Base-by-base conservation (phyloP, 345 rosid species). In the Eucalyptus paniculata region DNA sequence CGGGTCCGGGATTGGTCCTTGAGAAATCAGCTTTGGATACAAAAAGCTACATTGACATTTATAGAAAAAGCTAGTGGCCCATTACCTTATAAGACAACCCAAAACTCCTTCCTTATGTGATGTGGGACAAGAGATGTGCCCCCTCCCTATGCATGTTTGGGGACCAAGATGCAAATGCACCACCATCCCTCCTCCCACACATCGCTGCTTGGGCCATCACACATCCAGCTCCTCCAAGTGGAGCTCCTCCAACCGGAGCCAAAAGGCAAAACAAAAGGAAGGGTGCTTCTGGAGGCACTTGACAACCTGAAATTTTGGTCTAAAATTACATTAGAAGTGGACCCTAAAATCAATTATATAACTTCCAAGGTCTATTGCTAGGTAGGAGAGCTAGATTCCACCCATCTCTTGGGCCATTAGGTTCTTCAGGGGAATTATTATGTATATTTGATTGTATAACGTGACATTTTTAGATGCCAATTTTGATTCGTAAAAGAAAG, bases 151-250 rank as follows among this genome's bases (percentile, higher is more conserved):
- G n/a, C n/a, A n/a, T n/a, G n/a, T n/a, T n/a, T n/a, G n/a, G n/a
- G n/a, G n/a, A 54, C 3, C 5, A 1, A 56, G 60, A 1, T 0
- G 3, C 1, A 0, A 1, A 56, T 8, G 28, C 12, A 56, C 11
- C 0, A 3, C 12, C 62, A 56, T 23, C 62, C 13, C 62, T 23
- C 13, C 12, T 56, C 62, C 30, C 3, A n/a, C n/a, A n/a, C n/a
- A n/a, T n/a, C 0, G 13, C 13, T 1, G 0, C 12, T 9, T 56
- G 12, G 28, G 13, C 62, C 1, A 2, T 23, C 62, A 23, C 62
- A 56, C 28, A 23, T 56, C 13, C 8, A 32, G 8, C 54, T 50
- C 19, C 18, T 50, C 18, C 51, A 50, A 50, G 16, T 49, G 16
- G 50, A 50, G 18, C 51, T 50, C 51, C 51, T 50, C 18, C 18